Percentiles rank a stretch among this genome's conserved stretches.
Conservation (phyloP, 345 rosid genomes). For the Syzygium oleosum region DNA sequence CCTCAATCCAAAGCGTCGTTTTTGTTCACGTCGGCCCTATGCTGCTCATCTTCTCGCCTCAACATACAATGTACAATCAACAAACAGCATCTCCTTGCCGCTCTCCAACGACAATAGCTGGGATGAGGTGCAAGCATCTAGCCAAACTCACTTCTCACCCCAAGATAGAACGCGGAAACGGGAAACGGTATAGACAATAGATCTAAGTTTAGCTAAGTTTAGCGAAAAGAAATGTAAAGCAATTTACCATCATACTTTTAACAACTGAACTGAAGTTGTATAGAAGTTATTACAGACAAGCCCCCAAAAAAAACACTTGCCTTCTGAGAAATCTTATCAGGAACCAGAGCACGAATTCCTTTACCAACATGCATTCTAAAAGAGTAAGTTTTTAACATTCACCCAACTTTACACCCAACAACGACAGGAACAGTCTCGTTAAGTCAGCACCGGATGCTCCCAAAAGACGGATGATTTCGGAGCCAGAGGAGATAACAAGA, state of each 20-base stretch:
- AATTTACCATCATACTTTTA: neutral
- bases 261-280: neutral
- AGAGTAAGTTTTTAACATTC: neutral
- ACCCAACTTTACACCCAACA: conserved; percentile 17
- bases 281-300: neutral
- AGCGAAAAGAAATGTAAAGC: neutral
- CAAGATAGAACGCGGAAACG: neutral
- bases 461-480: neutral
- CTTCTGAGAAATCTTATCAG: neutral
- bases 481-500: neutral
- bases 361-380: neutral
- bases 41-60: neutral
- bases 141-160: neutral
- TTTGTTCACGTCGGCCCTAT: neutral
- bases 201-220: neutral
- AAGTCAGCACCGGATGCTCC: neutral
- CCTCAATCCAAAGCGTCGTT: neutral
- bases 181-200: neutral
- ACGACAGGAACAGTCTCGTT: neutral
- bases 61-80: neutral
- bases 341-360: neutral
- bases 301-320: neutral
- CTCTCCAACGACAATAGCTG: neutral
- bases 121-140: neutral
- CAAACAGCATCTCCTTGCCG: neutral